phyloP scores from a whole-genome alignment of 441 rosid genomes.

The Omphalea diandra region DNA sequence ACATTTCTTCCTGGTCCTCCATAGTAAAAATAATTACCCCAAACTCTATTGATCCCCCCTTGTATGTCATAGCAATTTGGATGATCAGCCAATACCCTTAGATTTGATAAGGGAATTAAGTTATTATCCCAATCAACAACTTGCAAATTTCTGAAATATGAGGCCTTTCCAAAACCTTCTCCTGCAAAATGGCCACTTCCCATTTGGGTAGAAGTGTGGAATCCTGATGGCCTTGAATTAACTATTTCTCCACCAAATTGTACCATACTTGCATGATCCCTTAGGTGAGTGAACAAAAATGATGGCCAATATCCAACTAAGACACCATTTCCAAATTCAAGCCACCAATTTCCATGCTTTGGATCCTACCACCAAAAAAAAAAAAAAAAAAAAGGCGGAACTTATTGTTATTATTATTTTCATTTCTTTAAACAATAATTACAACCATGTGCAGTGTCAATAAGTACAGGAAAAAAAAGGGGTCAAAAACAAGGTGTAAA shows the following conservation, averaged over 20 bases:
- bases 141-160: slow-evolving; percentile 85
- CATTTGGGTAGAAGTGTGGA: slow-evolving; percentile 90
- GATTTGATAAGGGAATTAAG: slow-evolving; percentile 62
- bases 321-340: slow-evolving; percentile 87
- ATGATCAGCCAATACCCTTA: slow-evolving; percentile 78
- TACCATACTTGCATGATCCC: slow-evolving; percentile 88
- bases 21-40: slow-evolving; percentile 95
- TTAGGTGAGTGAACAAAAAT: slow-evolving; percentile 70
- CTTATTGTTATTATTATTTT: background rate
- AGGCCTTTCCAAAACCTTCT: slow-evolving; percentile 88
- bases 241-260: slow-evolving; percentile 95
- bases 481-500: background rate
- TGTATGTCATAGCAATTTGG: slow-evolving; percentile 85
- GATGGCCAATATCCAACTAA: slow-evolving; percentile 97
- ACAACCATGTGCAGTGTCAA: background rate
- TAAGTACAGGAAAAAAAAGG: background rate
- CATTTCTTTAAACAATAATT: background rate
- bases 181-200: slow-evolving; percentile 94
- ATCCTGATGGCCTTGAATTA: slow-evolving; percentile 62
- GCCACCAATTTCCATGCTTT: slow-evolving; percentile 99
- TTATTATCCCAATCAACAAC: slow-evolving; percentile 95
- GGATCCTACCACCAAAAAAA: slow-evolving; percentile 62
- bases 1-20: slow-evolving; percentile 97
- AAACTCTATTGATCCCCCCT: slow-evolving; percentile 79
- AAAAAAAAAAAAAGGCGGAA: background rate